These are phyloP conservation scores for Afroboletus lepidellus DNA, from an alignment of 1,284 basidiomycete species.

Conservation along the genomic window DNA sequence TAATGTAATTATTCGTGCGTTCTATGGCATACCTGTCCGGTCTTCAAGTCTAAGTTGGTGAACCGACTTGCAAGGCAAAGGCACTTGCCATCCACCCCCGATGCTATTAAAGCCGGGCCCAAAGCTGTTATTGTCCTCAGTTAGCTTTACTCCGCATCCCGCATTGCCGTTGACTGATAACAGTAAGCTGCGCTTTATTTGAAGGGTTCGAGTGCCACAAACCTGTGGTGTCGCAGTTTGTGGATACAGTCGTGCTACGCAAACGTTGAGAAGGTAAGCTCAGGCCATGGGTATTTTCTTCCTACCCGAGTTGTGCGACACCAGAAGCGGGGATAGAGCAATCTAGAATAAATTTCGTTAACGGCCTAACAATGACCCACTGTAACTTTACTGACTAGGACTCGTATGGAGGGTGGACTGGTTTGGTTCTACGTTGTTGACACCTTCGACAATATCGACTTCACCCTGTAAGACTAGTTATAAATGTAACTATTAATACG, in stretches of 20 bases:
- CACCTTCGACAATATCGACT: slow-evolving; percentile 40
- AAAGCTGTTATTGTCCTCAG: slow-evolving; percentile 35
- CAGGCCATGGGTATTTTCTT: background rate
- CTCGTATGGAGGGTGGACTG: slow-evolving; percentile 45
- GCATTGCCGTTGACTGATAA: slow-evolving; percentile 37
- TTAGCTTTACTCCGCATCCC: slow-evolving; percentile 46
- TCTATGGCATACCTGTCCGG: slow-evolving; percentile 39
- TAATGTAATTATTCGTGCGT: slow-evolving; percentile 35
- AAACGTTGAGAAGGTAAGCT: slow-evolving; percentile 7
- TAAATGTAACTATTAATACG: background rate
- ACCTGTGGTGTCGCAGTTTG: slow-evolving; percentile 39
- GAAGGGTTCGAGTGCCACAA: background rate
- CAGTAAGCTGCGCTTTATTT: background rate
- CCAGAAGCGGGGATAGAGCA: slow-evolving; percentile 28
- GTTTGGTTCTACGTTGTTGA: slow-evolving; percentile 37
- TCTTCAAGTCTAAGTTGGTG: background rate
- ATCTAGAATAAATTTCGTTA: slow-evolving; percentile 4
- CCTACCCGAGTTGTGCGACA: slow-evolving; percentile 24
- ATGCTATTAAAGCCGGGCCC: slow-evolving; percentile 43
- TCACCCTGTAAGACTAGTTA: slow-evolving; percentile 39
- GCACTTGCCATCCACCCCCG: slow-evolving; percentile 40
- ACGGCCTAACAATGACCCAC: background rate
- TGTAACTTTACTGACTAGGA: slow-evolving; percentile 24
- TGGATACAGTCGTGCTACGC: slow-evolving; percentile 15
- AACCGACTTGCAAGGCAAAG: background rate